Evolutionary conservation across 1,139 yeast species (phyloP).

Genomic region (Geotrichum cucujoidarum): DNA sequence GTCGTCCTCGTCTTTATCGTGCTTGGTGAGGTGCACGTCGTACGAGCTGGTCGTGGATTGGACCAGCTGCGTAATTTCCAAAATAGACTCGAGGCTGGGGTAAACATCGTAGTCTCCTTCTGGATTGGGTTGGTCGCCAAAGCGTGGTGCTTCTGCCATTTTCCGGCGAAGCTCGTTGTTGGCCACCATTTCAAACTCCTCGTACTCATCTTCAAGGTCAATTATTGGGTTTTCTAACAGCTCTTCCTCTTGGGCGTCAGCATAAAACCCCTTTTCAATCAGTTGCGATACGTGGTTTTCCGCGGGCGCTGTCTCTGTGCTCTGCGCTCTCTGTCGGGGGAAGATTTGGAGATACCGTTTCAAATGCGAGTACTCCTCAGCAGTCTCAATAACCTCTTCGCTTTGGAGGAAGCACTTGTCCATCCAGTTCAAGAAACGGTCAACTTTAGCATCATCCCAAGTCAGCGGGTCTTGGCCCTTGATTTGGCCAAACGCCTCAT

Average conservation of each 20-base stretch:
- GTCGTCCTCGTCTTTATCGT: slow-evolving; percentile 1
- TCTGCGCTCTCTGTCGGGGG: background rate
- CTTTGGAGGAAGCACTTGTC: slow-evolving; percentile 21
- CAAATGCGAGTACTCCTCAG: background rate
- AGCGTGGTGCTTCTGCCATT: no score
- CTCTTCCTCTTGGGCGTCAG: background rate
- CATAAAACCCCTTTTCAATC: slow-evolving; percentile 1
- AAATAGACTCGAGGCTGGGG: slow-evolving; percentile 6
- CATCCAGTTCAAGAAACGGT: slow-evolving; percentile 34
- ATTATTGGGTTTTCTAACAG: background rate
- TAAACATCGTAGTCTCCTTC: slow-evolving; percentile 1
- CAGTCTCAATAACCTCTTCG: background rate
- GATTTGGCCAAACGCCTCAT: slow-evolving; percentile 26
- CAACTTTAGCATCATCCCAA: slow-evolving; percentile 31
- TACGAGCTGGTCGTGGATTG: slow-evolving; percentile 16
- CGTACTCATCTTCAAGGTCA: background rate
- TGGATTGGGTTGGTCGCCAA: background rate
- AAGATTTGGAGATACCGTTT: background rate
- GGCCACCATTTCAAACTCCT: slow-evolving; percentile 3
- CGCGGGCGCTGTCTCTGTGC: background rate
- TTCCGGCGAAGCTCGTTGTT: slow-evolving; percentile 1
- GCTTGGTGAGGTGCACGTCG: slow-evolving; percentile 15
- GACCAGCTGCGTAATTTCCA: slow-evolving; percentile 12
- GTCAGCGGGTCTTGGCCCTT: slow-evolving; percentile 31
- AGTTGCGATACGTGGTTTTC: background rate